Base-by-base conservation (phyloP, 2,329 filamentous ascomycete species). In the Alternaria triticimaculans region DNA sequence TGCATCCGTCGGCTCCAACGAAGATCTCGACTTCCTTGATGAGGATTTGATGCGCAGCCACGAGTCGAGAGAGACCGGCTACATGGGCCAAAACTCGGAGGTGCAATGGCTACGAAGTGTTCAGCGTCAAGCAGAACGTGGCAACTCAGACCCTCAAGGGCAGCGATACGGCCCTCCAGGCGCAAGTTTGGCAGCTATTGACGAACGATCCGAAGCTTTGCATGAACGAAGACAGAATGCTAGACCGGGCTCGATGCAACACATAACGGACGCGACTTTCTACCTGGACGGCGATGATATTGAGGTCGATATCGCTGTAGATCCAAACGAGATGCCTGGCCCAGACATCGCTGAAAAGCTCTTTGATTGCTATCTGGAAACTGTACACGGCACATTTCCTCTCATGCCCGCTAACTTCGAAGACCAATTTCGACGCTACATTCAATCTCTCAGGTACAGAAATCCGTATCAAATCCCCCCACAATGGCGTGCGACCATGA, bases 401-500 rank as follows among this genome's bases (percentile, higher is more conserved):
- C 59, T 83, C 65, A 57, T 76, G 63, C 58, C 73, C 11, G 6
- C 30, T 5, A 49, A 72, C 61, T 78, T 75, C 25, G 61, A 68
- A 7, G 63, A 66, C 10, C 67, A 75, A 10, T 67, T 72, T 28
- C 69, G 64, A 37, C 65, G 62, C 21, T 75, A 69, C 26, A 54
- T 65, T 7, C 46, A 53, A 23, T 53, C 63, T 25, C 20, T 62
- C 2, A 64, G 43, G 11, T 53, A 63, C 6, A 37, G 64, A 43
- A 44, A 41, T 25, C 60, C 65, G 3, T 69, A 69, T 20, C 20
- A 54, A 3, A 54, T 74, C 2, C 65, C 60, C 2, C 26, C 44
- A 11, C 66, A 60, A 51, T 82, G 80, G 80, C 73, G 76, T 5
- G 79, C 78, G 4, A 76, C 79, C 5, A 53, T 83, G 61, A 82